Evolutionary conservation across 1,139 yeast species (phyloP).

Genomic region (Pichia sp.): DNA sequence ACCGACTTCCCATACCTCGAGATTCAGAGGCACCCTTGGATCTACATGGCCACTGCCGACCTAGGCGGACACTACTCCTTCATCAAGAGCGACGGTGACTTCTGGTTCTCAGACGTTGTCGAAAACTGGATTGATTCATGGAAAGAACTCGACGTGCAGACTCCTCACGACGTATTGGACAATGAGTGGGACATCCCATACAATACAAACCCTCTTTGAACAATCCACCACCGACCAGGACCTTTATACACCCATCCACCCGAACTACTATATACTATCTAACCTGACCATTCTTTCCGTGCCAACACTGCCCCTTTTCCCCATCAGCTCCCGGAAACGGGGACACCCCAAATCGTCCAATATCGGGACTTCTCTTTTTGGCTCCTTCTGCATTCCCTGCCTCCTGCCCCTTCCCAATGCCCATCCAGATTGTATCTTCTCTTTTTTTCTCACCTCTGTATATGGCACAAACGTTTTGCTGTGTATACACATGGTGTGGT

Average conservation of each 20-base stretch:
- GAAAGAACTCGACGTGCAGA: conserved; percentile 33
- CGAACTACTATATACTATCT: too few relatives aligned
- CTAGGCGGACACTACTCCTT: conserved; percentile 67
- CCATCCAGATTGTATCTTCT: too few relatives aligned
- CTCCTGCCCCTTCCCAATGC: not conserved
- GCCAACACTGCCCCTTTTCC: not conserved
- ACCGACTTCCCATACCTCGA: conserved; percentile 47
- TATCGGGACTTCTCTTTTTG: not conserved
- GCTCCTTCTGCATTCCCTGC: not conserved
- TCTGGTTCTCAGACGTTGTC: conserved; percentile 71
- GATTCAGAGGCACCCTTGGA: conserved; percentile 51
- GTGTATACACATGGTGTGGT: too few relatives aligned
- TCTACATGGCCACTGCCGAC: conserved; percentile 50
- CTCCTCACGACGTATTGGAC: conserved; percentile 14
- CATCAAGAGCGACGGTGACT: conserved; percentile 52
- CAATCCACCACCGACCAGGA: too few relatives aligned
- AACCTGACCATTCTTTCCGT: not conserved
- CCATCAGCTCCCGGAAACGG: too few relatives aligned
- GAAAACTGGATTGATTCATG: conserved; percentile 58
- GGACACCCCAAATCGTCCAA: not conserved
- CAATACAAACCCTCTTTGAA: not conserved
- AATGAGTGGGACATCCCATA: conserved; percentile 8
- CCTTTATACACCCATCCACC: too few relatives aligned
- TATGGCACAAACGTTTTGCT: too few relatives aligned
- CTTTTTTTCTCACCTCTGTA: not conserved